Percentiles rank a stretch among this genome's conserved stretches.
Evolutionary conservation across 768 basidiomycete species (phyloP).

Genomic region (Kwoniella heveanensis): DNA sequence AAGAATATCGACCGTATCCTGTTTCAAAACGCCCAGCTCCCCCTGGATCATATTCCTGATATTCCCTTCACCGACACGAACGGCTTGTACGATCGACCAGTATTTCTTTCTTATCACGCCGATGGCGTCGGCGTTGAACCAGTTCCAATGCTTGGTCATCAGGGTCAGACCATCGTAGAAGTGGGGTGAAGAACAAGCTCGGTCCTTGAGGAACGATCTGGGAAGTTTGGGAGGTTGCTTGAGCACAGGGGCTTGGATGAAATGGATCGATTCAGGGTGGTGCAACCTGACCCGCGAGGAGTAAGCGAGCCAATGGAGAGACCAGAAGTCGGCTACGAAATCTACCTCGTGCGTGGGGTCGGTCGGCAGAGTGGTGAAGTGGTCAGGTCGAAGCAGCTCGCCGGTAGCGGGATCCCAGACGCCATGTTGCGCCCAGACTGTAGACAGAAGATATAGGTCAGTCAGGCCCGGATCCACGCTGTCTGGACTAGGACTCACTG

Average conservation of each 20-base stretch:
- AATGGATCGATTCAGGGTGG: conserved; percentile 54
- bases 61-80: conserved; percentile 77
- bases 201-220: conserved; percentile 35
- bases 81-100: conserved; percentile 62
- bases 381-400: conserved; percentile 38
- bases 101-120: conserved; percentile 76
- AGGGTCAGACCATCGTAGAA: conserved; percentile 56
- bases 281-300: conserved; percentile 35
- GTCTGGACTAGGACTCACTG: too few relatives aligned
- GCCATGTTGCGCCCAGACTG: conserved; percentile 56
- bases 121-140: conserved; percentile 78
- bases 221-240: conserved; percentile 46
- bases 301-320: conserved; percentile 44
- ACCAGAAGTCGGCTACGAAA: conserved; percentile 50
- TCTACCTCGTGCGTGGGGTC: conserved; percentile 26
- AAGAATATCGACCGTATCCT: conserved; percentile 67
- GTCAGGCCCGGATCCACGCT: too few relatives aligned
- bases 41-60: conserved; percentile 79
- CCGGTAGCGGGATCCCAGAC: conserved; percentile 48
- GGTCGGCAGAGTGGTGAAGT: conserved; percentile 39
- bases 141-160: conserved; percentile 56
- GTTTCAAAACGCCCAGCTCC: conserved; percentile 77
- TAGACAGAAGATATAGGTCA: not conserved
- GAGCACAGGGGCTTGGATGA: conserved; percentile 53
- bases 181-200: conserved; percentile 48